Conservation (phyloP, 164 flowering plant species). For the Kalanchoe fedtschenkoi region DNA sequence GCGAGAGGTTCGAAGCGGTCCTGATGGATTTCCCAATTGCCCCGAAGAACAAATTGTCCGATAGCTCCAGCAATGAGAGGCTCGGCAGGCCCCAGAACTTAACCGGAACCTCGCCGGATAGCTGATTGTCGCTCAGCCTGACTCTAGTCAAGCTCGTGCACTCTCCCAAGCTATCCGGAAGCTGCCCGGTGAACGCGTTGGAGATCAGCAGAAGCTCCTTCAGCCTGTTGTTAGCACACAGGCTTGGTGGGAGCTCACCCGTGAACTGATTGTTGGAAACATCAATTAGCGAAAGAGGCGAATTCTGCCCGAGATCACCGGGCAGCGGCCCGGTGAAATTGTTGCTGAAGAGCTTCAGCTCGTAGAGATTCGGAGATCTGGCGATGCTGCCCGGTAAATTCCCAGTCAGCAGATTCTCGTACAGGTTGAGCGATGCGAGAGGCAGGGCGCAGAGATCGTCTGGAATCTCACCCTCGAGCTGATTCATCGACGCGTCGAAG, state of each 20-base stretch:
- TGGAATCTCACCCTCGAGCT: slow-evolving; percentile 60
- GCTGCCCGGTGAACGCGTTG: slow-evolving; percentile 42
- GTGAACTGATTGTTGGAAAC: slow-evolving; percentile 40
- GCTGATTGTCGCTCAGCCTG: slow-evolving; percentile 31
- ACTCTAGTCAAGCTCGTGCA: slow-evolving; percentile 45
- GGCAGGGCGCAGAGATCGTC: slow-evolving; percentile 47
- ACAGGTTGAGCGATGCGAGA: slow-evolving; percentile 60
- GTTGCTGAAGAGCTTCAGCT: slow-evolving; percentile 46
- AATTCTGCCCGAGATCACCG: slow-evolving; percentile 36
- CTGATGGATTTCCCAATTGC: slow-evolving; percentile 30
- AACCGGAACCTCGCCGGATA: slow-evolving; percentile 53
- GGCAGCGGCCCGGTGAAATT: slow-evolving; percentile 42
- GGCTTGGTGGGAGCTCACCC: slow-evolving; percentile 38
- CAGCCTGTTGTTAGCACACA: slow-evolving; percentile 35
- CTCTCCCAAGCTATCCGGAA: slow-evolving; percentile 30
- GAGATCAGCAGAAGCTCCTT: slow-evolving; percentile 39
- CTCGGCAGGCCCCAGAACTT: slow-evolving; percentile 61
- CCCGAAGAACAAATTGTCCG: slow-evolving; percentile 38
- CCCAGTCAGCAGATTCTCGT: slow-evolving; percentile 47
- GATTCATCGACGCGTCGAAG: slow-evolving; percentile 66
- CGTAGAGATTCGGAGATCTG: slow-evolving; percentile 38
- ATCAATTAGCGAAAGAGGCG: slow-evolving; percentile 44
- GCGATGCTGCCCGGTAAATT: slow-evolving; percentile 38
- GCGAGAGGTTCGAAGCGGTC: slow-evolving; percentile 33
- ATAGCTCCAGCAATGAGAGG: slow-evolving; percentile 42